Base-by-base conservation (phyloP, 1,284 basidiomycete genomes). In the Boletus semigastroideus region DNA sequence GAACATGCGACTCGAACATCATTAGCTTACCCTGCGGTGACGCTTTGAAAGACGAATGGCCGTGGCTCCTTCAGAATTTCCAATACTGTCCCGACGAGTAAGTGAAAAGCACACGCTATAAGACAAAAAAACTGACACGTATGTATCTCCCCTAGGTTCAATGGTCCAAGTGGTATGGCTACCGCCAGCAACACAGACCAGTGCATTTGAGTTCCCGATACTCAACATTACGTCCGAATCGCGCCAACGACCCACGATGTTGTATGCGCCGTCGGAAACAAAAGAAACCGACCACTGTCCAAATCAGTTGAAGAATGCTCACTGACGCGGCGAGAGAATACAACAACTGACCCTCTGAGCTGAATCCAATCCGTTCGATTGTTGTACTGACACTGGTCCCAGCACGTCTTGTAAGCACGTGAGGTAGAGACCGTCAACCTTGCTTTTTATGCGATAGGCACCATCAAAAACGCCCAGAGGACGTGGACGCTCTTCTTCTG, bases 381-480 rank as follows among this genome's bases (percentile, higher is more conserved):
- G 49, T 11, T 10, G 38, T 22, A 41, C 11, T 11, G 33, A 28
- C n/a, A 10, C n/a, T 25, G 25, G 5, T 25, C 25, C 25, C 25
- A 25, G 16, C 13, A 22, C 0, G 8, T 1, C 16, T 14, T 20
- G 46, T 25, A 22, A 7, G 31, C 12, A 20, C 17, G 19, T 34
- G 25, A 51, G 49, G 28, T 51, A 51, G 5, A 41, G n/a, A 6
- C n/a, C 38, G 4, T 10, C 7, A 4, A 1, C 25, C 14, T 30
- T 40, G 25, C 49, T 40, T 16, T 49, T 51, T 9, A 51, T 49
- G 25, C 38, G 46, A 9, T 49, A 51, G 10, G 31, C 30, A 2
- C 49, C 49, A 22, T 30, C 14, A 0, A 17, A 13, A 17, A 41
- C 14, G 12, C 30, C 13, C 14, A 14, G 25, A 28, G 34, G 34